Evolutionary conservation across 1,139 yeast genomes (phyloP).

Genomic region (Yamadazyma triangularis): DNA sequence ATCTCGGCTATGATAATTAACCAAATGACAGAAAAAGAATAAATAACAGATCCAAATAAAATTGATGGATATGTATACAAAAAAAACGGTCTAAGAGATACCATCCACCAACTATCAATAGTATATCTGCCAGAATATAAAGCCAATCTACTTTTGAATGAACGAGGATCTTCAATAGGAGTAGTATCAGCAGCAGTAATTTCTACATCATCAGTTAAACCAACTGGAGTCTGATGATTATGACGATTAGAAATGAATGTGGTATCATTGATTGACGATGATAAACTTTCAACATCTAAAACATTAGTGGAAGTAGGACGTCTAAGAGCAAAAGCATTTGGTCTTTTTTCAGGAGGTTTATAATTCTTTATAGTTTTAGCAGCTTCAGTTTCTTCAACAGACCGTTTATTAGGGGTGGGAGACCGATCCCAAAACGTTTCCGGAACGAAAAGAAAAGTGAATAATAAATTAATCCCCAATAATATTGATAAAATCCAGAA

Average conservation of each 20-base stretch:
- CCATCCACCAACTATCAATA: slow-evolving; percentile 53
- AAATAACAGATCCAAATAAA: slow-evolving; percentile 49
- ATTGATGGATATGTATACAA: slow-evolving; percentile 50
- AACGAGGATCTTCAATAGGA: slow-evolving; percentile 12
- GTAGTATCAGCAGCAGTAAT: neutral
- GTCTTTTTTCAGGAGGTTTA: slow-evolving; percentile 25
- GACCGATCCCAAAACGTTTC: slow-evolving; percentile 64
- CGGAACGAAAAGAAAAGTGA: slow-evolving; percentile 54
- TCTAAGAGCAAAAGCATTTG: slow-evolving; percentile 30
- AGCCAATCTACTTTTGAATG: slow-evolving; percentile 15
- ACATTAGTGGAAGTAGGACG: slow-evolving; percentile 12
- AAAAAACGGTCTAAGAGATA: slow-evolving; percentile 52
- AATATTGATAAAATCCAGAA: slow-evolving; percentile 57
- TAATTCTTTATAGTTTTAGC: slow-evolving; percentile 39
- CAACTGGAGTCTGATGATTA: slow-evolving; percentile 15
- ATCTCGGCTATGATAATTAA: slow-evolving; percentile 58
- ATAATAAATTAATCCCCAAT: slow-evolving; percentile 41
- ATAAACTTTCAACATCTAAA: slow-evolving; percentile 16
- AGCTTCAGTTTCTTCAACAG: slow-evolving; percentile 44
- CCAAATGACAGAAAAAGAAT: slow-evolving; percentile 61
- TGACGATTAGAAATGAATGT: neutral
- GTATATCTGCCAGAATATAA: slow-evolving; percentile 44
- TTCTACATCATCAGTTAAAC: slow-evolving; percentile 15
- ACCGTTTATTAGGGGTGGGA: slow-evolving; percentile 47
- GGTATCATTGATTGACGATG: slow-evolving; percentile 14